Base-by-base conservation (phyloP, 192 early-diverging fungal species). In the Rhizoclosmatium sp. region DNA sequence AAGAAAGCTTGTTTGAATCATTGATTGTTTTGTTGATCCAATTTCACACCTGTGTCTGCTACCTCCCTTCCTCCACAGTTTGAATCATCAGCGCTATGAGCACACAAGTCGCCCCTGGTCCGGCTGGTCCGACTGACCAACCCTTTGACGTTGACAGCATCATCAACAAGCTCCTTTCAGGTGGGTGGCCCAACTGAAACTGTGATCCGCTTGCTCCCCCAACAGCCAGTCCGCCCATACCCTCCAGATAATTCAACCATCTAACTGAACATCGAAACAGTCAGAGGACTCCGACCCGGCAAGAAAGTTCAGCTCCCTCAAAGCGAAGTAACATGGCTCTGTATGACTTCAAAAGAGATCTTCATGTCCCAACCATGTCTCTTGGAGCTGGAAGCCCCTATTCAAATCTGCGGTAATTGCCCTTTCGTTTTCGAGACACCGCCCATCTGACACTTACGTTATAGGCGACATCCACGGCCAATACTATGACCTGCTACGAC, bases 301-400 rank as follows among this genome's bases (percentile, higher is more conserved):
- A 97, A 97, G 84, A 94, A 97, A 84, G 95, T 99, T 9, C 93
- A 95, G 78, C 92, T 99, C 44, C 91, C 89, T 54, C 96, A 99
- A 84, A 85, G 94, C 71, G 97, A 99, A 89, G 96, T 99, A 84
- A 91, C 92, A 68, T 98, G 88, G 85, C 90, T 99, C 49, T 99
- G 97, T 87, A 91, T 88, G 71, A 94, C 93, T 67, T 93, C 95
- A 41, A 91, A 96, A 59, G 96, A 97, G 80, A 94, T 98, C 69
- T 97, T 99, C 83, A 93, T 99, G 81, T 91, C 81, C 83, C 97
- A 96, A 79, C 94, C 94, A 59, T 94, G 95, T 65, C 87, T 97
- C 59, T 85, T 97, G 40, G 96, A 97, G 81, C 82, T 97, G 62
- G 95, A 96, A 80, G 96, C 96, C 40, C 96, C 96, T 41, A 96